Base-by-base conservation (phyloP, 768 basidiomycete species). In the Termitomyces sp. region DNA sequence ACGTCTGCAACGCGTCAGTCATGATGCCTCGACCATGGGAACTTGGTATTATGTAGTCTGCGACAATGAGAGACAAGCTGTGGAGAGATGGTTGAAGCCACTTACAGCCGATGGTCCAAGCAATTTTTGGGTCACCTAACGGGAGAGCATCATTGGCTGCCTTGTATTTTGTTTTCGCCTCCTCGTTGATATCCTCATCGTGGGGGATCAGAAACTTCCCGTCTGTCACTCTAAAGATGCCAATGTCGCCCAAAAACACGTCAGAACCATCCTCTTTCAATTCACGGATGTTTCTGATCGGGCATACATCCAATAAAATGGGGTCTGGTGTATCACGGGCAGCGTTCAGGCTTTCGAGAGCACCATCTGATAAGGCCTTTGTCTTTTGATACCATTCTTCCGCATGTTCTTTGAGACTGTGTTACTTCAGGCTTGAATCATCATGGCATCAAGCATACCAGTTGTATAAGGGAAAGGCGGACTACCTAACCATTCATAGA, bases 11-110 rank as follows among this genome's bases (percentile, higher is more conserved):
- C 0, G 80, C 87, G n/a, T 81, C 82, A 23, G 81, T 80, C 90
- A 91, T 91, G 61, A 91, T 89, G 0, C 89, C 88, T 63, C 73
- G 77, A 33, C 87, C 78, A 58, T 89, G 88, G 65, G 87, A 81
- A 36, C 79, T 80, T 16, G 83, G 75, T 5, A 77, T 79, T 44
- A 90, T 70, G 61, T 79, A 88, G 66, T 87, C 88, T 88, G 65
- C n/a, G 50, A 47, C 46, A 30, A 28, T 54, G 46, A 54, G 30
- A 35, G 36, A 46, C 41, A 38, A 12, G 28, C 16, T 14, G 12
- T 1, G 36, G 14, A 44, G 9, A 33, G 16, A 41, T 57, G 4
- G 9, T 18, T 44, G 8, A 48, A 60, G 18, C 23, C 23, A 60
- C 79, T 13, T 68, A 88, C 88, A 78, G 62, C 87, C 88, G 35